A percentile compares a stretch with the other conserved stretches of the same genome.
phyloP scores from a whole-genome alignment of 768 basidiomycete genomes.

The Suillus tomentosus region DNA sequence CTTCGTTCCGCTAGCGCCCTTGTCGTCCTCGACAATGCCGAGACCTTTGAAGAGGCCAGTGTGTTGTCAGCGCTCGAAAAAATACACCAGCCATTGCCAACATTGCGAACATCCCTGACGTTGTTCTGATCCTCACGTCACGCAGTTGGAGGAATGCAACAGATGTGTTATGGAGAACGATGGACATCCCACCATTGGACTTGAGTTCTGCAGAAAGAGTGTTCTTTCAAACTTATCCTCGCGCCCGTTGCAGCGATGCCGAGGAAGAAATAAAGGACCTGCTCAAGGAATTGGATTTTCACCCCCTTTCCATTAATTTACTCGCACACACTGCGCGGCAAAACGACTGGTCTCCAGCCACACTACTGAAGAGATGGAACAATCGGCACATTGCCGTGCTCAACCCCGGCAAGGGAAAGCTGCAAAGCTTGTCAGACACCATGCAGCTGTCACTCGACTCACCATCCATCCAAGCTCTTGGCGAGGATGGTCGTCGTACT shows the following conservation, averaged over 20 bases:
- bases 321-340: conserved; percentile 2
- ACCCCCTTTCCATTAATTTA: neutral
- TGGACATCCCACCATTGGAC: neutral
- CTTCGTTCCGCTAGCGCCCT: neutral
- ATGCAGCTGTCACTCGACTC: conserved; percentile 1
- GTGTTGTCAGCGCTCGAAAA: neutral
- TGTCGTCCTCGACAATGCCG: conserved; percentile 7
- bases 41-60: neutral
- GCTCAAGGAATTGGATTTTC: neutral
- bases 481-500: neutral
- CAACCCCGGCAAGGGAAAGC: neutral
- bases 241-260: neutral
- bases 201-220: neutral
- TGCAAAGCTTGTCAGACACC: neutral
- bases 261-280: neutral
- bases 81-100: neutral
- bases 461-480: neutral
- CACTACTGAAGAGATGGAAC: neutral
- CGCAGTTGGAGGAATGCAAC: neutral
- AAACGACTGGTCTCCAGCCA: conserved; percentile 3
- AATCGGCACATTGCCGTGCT: neutral
- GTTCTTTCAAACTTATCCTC: neutral
- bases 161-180: neutral
- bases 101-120: neutral
- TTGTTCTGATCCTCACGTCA: conserved; percentile 2